Evolutionary conservation across 176 grass and related monocot genomes (phyloP), one percentile per base, ranked within the genome.

Genomic region (Cenchrus purpureus): DNA sequence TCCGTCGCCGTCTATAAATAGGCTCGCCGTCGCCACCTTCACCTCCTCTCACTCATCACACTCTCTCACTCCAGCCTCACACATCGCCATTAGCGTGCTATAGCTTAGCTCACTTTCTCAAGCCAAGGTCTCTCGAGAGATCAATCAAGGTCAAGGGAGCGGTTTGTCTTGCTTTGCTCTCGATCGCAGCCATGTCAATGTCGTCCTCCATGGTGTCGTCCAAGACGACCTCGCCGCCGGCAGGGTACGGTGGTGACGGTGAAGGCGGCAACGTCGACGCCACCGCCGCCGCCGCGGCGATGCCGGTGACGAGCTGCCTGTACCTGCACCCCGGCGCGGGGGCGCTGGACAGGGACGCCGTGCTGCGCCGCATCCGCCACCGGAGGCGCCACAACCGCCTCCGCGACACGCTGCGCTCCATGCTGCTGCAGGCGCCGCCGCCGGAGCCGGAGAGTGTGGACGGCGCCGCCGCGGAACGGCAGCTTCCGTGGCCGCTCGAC

Each of bases 301-400:
- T 15, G 46, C 74, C 82, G 12, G 85, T 93, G 4, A 94, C 90
- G 19, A 92, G 68, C 55, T 76, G 46, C 65, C 80, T 97, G 51
- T 92, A 85, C 83, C 83, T 97, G 16, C 90, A 79, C 1, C 62
- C 83, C 7, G 82, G 75, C 9, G 14, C 48, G 13, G 76, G 80
- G 19, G 45, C 86, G 16, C 77, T 97, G 29, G 92, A 92, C 40
- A 90, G 73, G 90, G 92, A 94, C 22, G 73, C 85, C 42, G 88
- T 97, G 67, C 92, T 97, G 53, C 86, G 92, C 19, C 90, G 92
- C 73, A 92, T 97, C 90, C 92, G 90, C 50, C 88, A 97, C 73
- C 90, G 90, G 83, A 85, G 88, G 88, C 88, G 88, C 73, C 88
- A 81, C n/a, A 85, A 87, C 83, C 77, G 50, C 64, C 17, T 94